phyloP scores from a whole-genome alignment of 805 yeast species.

The Maudiozyma serrabonitensis region DNA sequence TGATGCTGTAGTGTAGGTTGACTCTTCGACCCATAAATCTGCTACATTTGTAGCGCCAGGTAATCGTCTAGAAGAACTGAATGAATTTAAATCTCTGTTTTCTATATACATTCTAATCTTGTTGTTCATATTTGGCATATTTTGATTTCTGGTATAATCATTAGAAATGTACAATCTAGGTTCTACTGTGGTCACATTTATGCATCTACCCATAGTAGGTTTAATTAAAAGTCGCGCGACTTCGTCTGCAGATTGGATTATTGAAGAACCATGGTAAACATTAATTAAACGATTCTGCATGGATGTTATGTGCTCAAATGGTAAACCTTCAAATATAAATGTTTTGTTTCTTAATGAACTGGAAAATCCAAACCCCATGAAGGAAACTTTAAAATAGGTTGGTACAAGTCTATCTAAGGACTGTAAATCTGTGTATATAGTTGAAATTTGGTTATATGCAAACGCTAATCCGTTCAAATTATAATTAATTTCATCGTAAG shows the following conservation, averaged over 20 bases:
- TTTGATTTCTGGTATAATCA: slow-evolving; percentile 38
- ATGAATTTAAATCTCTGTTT: slow-evolving; percentile 60
- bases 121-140: slow-evolving; percentile 30
- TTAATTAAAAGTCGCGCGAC: slow-evolving; percentile 41
- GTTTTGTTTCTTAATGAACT: slow-evolving; percentile 61
- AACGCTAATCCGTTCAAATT: slow-evolving; percentile 67
- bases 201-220: slow-evolving; percentile 59
- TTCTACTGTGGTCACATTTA: slow-evolving; percentile 62
- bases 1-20: slow-evolving; percentile 61
- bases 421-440: slow-evolving; percentile 58
- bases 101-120: slow-evolving; percentile 68
- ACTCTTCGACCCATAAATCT: slow-evolving; percentile 84
- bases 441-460: slow-evolving; percentile 58
- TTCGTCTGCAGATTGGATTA: slow-evolving; percentile 48
- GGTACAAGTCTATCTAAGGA: slow-evolving; percentile 64
- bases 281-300: slow-evolving; percentile 67
- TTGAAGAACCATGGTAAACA: slow-evolving; percentile 73
- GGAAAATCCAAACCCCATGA: slow-evolving; percentile 81
- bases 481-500: slow-evolving; percentile 62
- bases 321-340: slow-evolving; percentile 76
- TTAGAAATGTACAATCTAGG: slow-evolving; percentile 35
- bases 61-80: slow-evolving; percentile 58
- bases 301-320: slow-evolving; percentile 79
- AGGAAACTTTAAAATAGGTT: slow-evolving; percentile 68
- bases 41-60: slow-evolving; percentile 64